Evolutionary conservation across 495 filamentous ascomycete genomes (phyloP), one percentile per base, ranked within the genome.

Genomic region (Tuber borchii): DNA sequence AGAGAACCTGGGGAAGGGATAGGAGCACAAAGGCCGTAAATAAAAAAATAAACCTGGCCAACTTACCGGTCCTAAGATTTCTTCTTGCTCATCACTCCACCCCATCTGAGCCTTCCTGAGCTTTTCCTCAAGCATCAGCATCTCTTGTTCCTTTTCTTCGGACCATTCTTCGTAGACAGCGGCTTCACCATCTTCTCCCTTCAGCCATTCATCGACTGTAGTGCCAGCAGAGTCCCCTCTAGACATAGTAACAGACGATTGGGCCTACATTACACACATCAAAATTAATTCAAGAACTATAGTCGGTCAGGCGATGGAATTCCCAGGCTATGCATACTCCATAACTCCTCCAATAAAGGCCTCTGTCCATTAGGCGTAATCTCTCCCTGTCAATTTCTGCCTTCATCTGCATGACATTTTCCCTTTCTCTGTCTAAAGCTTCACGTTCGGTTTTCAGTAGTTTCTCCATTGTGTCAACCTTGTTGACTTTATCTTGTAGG

Each of bases 401-500:
- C 10, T 43, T 74, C 78, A 76, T 80, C 39, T 76, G 71, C 48
- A 70, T 72, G 26, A 80, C 39, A 42, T 69, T 43, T 14, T 48
- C 68, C 40, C 73, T 51, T 31, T 80, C 78, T 22, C 69, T 70
- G 48, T 80, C 77, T 14, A 80, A 37, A 19, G 74, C 69, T 71
- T 80, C 77, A 34, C 77, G 78, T 44, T 80, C 77, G 9, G 31
- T n/a, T n/a, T 78, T 78, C 31, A 80, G 37, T 56, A 73, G 45
- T 51, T 76, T 79, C 71, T 80, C 78, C 26, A 69, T 69, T 37
- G 22, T 44, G 31, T 76, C 78, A 1, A 80, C 78, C 71, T 61
- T 76, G 44, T 80, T 87, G 68, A 80, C 74, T 69, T 80, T 80
- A 56, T 80, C 77, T 31, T 80, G 77, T n/a, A 80, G 69, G 4